These are phyloP conservation scores for Isatis lusitanica DNA, from an alignment of 441 rosid species.

Conservation along the genomic window DNA sequence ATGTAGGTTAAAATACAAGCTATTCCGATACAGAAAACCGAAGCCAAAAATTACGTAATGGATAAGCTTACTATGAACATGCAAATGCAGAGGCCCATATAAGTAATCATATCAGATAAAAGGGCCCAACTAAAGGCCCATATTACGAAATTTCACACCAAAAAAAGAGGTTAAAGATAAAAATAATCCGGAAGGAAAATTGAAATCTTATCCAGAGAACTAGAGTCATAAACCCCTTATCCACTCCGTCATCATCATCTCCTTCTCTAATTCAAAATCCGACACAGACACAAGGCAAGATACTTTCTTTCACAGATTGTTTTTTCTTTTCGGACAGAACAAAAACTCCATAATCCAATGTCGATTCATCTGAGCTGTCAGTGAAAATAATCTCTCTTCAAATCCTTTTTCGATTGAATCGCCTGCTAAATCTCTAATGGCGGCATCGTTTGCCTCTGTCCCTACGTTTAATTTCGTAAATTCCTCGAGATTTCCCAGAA, in stretches of 20 bases:
- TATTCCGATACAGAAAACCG: background rate
- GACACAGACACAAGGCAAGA: background rate
- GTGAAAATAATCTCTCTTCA: background rate
- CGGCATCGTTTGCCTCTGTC: constrained; percentile 38
- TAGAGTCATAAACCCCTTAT: constrained; percentile 37
- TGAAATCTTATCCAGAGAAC: constrained; percentile 51
- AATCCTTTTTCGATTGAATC: background rate
- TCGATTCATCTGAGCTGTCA: constrained; percentile 25
- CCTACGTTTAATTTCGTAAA: constrained; percentile 36
- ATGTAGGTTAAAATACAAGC: background rate
- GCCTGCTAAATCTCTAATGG: constrained; percentile 22
- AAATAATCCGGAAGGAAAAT: background rate
- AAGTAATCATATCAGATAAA: background rate
- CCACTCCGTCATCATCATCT: constrained; percentile 3
- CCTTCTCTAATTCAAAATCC: constrained; percentile 8
- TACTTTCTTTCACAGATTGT: constrained; percentile 6
- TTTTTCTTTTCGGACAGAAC: constrained; percentile 20
- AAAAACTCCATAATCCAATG: constrained; percentile 23
- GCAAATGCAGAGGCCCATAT: background rate
- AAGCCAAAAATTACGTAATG: background rate
- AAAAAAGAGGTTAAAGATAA: background rate
- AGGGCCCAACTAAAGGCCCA: constrained; percentile 1
- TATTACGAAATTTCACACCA: background rate
- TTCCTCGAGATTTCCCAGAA: constrained; percentile 34
- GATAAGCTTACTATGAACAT: background rate